phyloP scores from a whole-genome alignment of 371 early-diverging fungal genomes.

The Catenaria anguillulae region DNA sequence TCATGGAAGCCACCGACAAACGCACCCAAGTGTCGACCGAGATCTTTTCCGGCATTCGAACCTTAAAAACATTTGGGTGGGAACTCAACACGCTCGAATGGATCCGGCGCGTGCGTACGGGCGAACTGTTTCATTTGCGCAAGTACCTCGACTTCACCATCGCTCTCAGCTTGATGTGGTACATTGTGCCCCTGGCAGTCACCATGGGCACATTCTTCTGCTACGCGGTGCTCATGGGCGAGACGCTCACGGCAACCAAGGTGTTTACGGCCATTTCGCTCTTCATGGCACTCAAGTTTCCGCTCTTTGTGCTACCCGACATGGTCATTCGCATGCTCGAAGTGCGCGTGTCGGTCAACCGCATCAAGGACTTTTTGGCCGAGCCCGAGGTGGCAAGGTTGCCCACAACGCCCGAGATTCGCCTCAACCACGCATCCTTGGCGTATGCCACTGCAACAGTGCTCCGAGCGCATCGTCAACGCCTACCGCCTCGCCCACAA shows the following conservation, averaged over 20 bases:
- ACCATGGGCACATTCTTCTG: constrained; percentile 1
- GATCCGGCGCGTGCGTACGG: background rate
- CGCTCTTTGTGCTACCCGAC: constrained; percentile 2
- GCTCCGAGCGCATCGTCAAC: too few relatives aligned
- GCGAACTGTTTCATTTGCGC: background rate
- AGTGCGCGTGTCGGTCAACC: background rate
- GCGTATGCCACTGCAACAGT: background rate
- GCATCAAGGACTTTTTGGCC: background rate
- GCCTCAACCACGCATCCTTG: background rate
- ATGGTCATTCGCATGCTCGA: constrained; percentile 3
- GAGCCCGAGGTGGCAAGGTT: background rate
- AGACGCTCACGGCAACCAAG: constrained; percentile 1
- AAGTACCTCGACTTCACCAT: background rate
- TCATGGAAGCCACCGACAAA: constrained; percentile 1
- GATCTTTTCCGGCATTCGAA: constrained; percentile 1
- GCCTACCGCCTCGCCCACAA: background rate
- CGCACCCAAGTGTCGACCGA: background rate
- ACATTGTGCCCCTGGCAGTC: background rate
- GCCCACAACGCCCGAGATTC: background rate
- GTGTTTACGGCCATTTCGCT: constrained; percentile 6
- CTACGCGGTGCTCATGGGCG: constrained; percentile 1
- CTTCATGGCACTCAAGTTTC: constrained; percentile 3
- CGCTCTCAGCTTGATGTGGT: background rate
- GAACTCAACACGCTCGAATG: background rate
- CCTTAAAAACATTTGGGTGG: background rate